A percentile compares a stretch with the other conserved stretches of the same genome.
Conservation (phyloP, 345 rosid genomes). For the Linum lewisii region DNA sequence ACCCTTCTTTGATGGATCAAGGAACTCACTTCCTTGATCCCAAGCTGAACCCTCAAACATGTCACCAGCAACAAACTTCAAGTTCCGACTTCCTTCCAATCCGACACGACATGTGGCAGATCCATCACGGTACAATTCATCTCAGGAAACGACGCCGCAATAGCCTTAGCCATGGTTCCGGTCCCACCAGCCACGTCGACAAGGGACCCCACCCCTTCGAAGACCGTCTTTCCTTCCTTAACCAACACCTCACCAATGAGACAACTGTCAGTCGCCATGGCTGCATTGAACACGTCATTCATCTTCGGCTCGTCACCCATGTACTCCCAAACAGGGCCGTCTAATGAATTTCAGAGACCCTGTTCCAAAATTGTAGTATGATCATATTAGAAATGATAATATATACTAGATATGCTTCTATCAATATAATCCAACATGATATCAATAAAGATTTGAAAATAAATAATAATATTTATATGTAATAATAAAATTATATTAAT, state of each 20-base stretch:
- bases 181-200: neutral
- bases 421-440: no score
- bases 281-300: neutral
- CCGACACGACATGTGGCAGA: neutral
- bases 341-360: no score
- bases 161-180: neutral
- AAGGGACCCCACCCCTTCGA: neutral
- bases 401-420: no score
- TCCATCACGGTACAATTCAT: neutral
- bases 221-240: neutral
- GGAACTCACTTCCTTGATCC: no score
- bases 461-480: no score
- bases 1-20: no score
- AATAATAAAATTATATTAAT: no score
- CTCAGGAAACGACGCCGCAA: neutral
- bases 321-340: no score
- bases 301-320: neutral
- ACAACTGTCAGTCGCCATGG: neutral
- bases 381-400: no score
- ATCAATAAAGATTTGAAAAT: no score
- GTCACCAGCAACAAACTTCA: slow-evolving; percentile 1
- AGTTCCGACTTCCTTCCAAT: neutral
- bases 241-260: neutral
- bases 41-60: no score
- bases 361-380: no score